Evolutionary conservation across 257 asterid genomes (phyloP).

Genomic region (Leonotis leonurus): DNA sequence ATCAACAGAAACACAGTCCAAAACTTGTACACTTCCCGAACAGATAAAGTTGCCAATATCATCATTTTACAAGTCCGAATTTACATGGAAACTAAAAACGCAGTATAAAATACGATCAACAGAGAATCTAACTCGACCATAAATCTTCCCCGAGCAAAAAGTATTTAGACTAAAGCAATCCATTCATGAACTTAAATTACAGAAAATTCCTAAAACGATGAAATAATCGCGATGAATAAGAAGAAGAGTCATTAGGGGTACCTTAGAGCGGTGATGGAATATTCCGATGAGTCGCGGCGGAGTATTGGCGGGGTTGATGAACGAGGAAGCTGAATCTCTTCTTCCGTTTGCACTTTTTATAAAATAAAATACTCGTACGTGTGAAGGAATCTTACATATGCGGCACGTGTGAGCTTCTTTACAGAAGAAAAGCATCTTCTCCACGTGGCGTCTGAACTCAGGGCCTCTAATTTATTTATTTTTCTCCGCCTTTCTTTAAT

Average conservation of each 20-base stretch:
- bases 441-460: constrained; percentile 8
- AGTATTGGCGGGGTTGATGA: constrained; percentile 12
- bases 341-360: background rate
- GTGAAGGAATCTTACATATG: constrained; percentile 19
- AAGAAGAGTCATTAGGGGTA: background rate
- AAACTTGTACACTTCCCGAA: background rate
- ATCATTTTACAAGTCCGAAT: background rate
- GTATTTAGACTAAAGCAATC: constrained; percentile 6
- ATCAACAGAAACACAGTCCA: background rate
- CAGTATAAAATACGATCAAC: background rate
- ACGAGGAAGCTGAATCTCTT: constrained; percentile 10
- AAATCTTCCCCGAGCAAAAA: background rate
- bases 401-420: constrained; percentile 16
- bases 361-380: constrained; percentile 21
- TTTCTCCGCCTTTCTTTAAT: background rate
- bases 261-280: constrained; percentile 21
- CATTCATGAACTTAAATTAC: constrained; percentile 7
- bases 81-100: background rate
- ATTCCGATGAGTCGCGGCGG: constrained; percentile 19
- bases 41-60: background rate
- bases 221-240: background rate
- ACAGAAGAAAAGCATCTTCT: background rate
- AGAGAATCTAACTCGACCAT: background rate
- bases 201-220: background rate
- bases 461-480: background rate